Evolutionary conservation across 2,329 filamentous ascomycete species (phyloP), one percentile per base, ranked within the genome.

Genomic region (Bipolaris zeicola): DNA sequence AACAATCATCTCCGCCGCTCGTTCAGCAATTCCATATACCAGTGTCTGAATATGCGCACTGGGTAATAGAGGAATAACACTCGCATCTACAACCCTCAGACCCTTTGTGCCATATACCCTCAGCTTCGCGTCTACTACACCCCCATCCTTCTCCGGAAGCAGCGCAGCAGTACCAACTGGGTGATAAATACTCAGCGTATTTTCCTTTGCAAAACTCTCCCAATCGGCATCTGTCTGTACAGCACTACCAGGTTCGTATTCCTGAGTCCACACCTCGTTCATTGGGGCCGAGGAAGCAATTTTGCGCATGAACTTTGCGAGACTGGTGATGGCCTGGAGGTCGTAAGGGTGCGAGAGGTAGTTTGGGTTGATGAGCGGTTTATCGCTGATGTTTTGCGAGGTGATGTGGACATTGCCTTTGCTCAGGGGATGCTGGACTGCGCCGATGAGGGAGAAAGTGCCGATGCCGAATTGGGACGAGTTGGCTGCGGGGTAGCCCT

Each of bases 91-190:
- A n/a, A 73, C 57, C 18, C 70, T 62, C 54, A 73, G 36, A 2
- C 60, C 52, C 20, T 60, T 60, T 0, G 44, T 52, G 0, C 70
- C 69, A 51, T 71, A 64, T 0, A 71, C 67, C 45, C 55, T 65
- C 46, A 72, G 44, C 2, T 56, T 18, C 1, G 52, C 3, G 45
- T 68, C 53, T 3, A 72, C 68, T 6, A 71, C 70, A 37, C 70
- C 70, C 3, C 66, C 67, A 22, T 61, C 55, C 43, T 63, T 60
- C 50, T 65, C 58, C 3, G 62, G 56, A 18, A 70, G 60, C 55
- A 72, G 45, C 1, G 76, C 73, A 42, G 73, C 75, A 10, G 75
- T 76, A 7, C 77, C 76, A 16, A 75, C 50, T 1, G 73, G 74
- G 36, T 76, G 74, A 36, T 69, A 76, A 5, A 67, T 66, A 48